Evolutionary conservation across 2,329 filamentous ascomycete species (phyloP).

Genomic region (Fusarium equiseti): DNA sequence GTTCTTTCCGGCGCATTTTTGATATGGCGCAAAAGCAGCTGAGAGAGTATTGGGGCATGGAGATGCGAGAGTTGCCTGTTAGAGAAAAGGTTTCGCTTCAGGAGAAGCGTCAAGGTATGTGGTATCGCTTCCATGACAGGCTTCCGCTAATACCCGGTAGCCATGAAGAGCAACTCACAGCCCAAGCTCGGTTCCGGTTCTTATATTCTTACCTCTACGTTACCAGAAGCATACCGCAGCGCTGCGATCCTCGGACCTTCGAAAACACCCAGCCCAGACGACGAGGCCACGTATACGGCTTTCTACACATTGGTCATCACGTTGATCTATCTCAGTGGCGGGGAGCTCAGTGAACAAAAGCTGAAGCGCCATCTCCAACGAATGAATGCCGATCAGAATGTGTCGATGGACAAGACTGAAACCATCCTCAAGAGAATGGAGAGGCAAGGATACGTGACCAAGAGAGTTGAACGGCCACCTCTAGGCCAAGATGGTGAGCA

Average conservation of each 20-base stretch:
- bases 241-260: slow-evolving; percentile 76
- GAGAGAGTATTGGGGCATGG: slow-evolving; percentile 85
- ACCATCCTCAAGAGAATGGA: slow-evolving; percentile 79
- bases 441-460: slow-evolving; percentile 86
- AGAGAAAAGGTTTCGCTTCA: slow-evolving; percentile 84
- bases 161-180: slow-evolving; percentile 61
- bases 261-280: slow-evolving; percentile 70
- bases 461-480: slow-evolving; percentile 72
- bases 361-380: slow-evolving; percentile 80
- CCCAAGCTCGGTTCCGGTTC: slow-evolving; percentile 71
- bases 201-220: slow-evolving; percentile 81
- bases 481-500: slow-evolving; percentile 74
- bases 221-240: slow-evolving; percentile 76
- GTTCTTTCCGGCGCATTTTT: slow-evolving; percentile 83
- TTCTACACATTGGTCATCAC: slow-evolving; percentile 85
- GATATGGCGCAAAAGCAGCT: slow-evolving; percentile 80
- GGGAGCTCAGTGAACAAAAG: slow-evolving; percentile 80
- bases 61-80: slow-evolving; percentile 84
- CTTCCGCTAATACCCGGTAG: slow-evolving; percentile 41
- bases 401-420: slow-evolving; percentile 81
- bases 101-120: slow-evolving; percentile 77
- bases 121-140: neutral
- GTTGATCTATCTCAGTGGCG: slow-evolving; percentile 80
- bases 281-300: slow-evolving; percentile 83
- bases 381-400: slow-evolving; percentile 79